Evolutionary conservation across 2,329 filamentous ascomycete genomes (phyloP), one percentile per base, ranked within the genome.

Genomic region (Pezicula radicicola): DNA sequence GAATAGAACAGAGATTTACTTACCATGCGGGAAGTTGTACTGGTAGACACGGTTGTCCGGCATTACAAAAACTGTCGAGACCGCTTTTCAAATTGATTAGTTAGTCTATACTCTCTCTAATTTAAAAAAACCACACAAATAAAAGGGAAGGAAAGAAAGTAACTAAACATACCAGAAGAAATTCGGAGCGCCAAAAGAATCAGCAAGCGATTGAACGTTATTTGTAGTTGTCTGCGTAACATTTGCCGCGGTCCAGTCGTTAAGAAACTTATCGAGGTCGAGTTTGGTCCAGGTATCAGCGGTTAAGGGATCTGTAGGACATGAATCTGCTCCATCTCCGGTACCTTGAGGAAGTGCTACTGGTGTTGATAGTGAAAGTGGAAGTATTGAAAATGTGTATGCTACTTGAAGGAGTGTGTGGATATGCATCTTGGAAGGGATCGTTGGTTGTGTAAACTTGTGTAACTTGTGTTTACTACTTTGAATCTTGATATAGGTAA

Each of bases 21-120:
- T 47, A 57, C 55, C 55, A 57, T 13, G 52, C 52, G 12, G 55
- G 52, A 21, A 55, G n/a, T 12, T 16, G n/a, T 5, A 57, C 48
- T 6, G 55, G 55, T 4, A 57, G 35, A 49, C 55, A 57, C 6
- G 55, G 55, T 35, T 57, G 55, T 15, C 48, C 55, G 8, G 55
- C 55, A 39, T 55, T 57, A 25, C 55, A 57, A 30, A 55, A 55
- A 6, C 28, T 35, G 18, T 55, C 52, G 15, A 57, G 53, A 8
- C 55, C 55, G 46, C 55, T 42, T 55, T 21, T 8, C 18, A 25
- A 25, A 25, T 25, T 7, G 3, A 6, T 25, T 3, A 25, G 25
- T 25, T 25, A 25, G 25, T 25, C 25, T 25, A 25, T 25, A 6
- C 25, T 25, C 25, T 25, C 25, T 25, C 3, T 25, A 5, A 25